Conservation (phyloP, 805 yeast genomes). For the Metschnikowia orientalis region DNA sequence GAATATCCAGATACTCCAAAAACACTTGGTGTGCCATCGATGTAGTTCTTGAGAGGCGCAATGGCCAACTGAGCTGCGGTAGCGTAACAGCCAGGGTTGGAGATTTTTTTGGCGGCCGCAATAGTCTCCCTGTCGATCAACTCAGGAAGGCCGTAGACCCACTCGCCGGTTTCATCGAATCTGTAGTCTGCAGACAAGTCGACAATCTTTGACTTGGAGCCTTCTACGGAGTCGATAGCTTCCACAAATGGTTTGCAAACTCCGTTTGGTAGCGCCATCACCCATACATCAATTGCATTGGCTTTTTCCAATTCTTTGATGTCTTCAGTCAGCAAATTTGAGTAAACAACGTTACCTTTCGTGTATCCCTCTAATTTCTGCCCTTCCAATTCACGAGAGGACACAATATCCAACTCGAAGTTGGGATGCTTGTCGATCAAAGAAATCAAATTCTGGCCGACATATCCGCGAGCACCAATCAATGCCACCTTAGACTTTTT, state of each 20-base stretch:
- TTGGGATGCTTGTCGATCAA: slow-evolving; percentile 84
- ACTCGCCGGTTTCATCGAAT: slow-evolving; percentile 80
- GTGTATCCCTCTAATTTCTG: slow-evolving; percentile 82
- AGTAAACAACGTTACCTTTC: slow-evolving; percentile 74
- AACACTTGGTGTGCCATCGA: slow-evolving; percentile 70
- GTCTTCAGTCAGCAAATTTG: slow-evolving; percentile 84
- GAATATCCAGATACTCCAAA: slow-evolving; percentile 98
- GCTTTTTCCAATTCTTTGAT: slow-evolving; percentile 71
- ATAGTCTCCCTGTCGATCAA: slow-evolving; percentile 65
- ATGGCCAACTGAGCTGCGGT: slow-evolving; percentile 94
- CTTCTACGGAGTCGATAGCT: slow-evolving; percentile 64
- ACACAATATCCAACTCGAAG: slow-evolving; percentile 85
- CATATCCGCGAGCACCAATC: slow-evolving; percentile 97
- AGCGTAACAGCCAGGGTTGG: slow-evolving; percentile 99
- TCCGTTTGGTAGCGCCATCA: slow-evolving; percentile 98
- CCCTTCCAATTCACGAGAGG: slow-evolving; percentile 92
- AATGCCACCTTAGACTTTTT: slow-evolving; percentile 74
- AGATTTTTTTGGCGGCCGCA: slow-evolving; percentile 69
- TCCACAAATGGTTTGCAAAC: slow-evolving; percentile 87
- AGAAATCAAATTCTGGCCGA: slow-evolving; percentile 89
- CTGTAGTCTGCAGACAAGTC: slow-evolving; percentile 96
- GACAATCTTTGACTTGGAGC: slow-evolving; percentile 72
- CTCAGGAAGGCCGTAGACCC: slow-evolving; percentile 97
- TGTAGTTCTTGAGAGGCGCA: slow-evolving; percentile 72
- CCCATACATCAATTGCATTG: slow-evolving; percentile 90